Percentiles rank a stretch among this genome's conserved stretches.
Evolutionary conservation across 2,329 filamentous ascomycete species (phyloP).

Genomic region (Lasiodiplodia theobromae): DNA sequence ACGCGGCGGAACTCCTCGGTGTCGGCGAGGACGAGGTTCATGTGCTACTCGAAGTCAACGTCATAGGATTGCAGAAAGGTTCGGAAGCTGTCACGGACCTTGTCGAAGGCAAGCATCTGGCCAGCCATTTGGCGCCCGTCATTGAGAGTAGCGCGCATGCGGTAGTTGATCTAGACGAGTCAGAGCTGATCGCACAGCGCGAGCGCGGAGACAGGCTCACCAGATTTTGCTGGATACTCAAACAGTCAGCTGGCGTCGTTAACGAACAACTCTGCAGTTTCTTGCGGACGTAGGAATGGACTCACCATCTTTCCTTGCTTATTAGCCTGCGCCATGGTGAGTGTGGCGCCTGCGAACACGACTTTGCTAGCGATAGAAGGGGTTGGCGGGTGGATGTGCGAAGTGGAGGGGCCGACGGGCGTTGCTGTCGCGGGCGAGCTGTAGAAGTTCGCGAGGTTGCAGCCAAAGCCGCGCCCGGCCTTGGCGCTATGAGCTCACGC

Average conservation of each 20-base stretch:
- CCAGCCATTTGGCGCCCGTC: constrained; percentile 97
- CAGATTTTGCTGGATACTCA: constrained; percentile 65
- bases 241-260: constrained; percentile 53
- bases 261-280: constrained; percentile 63
- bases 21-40: constrained; percentile 98
- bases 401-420: constrained; percentile 4
- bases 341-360: constrained; percentile 52
- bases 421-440: constrained; percentile 27
- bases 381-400: constrained; percentile 4
- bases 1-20: constrained; percentile 96
- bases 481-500: constrained; percentile 26
- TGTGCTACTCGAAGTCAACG: constrained; percentile 70
- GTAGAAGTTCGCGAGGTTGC: constrained; percentile 26
- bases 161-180: constrained; percentile 86
- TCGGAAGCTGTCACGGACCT: constrained; percentile 62
- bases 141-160: constrained; percentile 95
- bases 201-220: constrained; percentile 54
- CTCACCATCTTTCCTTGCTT: constrained; percentile 99
- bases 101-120: constrained; percentile 98
- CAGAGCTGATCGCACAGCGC: constrained; percentile 35
- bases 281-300: constrained; percentile 53
- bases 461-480: constrained; percentile 22
- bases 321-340: constrained; percentile 64
- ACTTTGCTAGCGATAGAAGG: constrained; percentile 1
- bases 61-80: background rate